Evolutionary conservation across 768 basidiomycete species (phyloP), one percentile per base, ranked within the genome.

Genomic region (Rhizopogon rudus): DNA sequence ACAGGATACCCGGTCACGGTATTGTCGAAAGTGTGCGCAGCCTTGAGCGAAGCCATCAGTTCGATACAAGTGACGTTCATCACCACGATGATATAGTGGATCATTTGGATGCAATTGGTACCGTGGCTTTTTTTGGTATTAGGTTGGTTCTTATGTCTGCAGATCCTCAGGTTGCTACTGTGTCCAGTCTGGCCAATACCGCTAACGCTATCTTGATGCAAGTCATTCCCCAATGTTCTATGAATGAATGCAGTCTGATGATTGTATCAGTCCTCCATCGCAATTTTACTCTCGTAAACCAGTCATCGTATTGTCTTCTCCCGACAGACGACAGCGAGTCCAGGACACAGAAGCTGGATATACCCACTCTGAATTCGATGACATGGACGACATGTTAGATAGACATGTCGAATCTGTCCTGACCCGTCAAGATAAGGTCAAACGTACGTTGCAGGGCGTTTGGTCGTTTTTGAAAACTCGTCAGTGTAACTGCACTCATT

Each of bases 391-490:
- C 39, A n/a, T 72, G 20, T 72, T 93, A 7, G 91, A 93, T 69
- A 76, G 78, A 29, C 91, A 93, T 73, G 88, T 94, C 33, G 82
- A 88, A 52, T 85, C 91, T 60, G 81, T 91, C 2, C 75, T 94
- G 5, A 75, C 75, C 16, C 80, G 82, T 54, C 80, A 81, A 14
- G 81, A 83, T 14, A 82, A 79, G 55, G 69, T 79, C 53, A 76
- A 79, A 54, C 78, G 86, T 16, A 83, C 80, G 0, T 66, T 87
- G 61, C 75, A 76, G 60, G 91, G 91, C 3, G 73, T 93, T 3
- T 90, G 91, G 88, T 79, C 86, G 2, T 94, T 91, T 64, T 68
- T 93, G 55, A 91, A 88, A 72, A 94, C 91, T 52, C 91, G 86
- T 87, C 71, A 58, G 82, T 75, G 12, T 6, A 46, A 40, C 44